Base-by-base conservation (phyloP, 2,329 filamentous ascomycete species). In the Colletotrichum sp. region DNA sequence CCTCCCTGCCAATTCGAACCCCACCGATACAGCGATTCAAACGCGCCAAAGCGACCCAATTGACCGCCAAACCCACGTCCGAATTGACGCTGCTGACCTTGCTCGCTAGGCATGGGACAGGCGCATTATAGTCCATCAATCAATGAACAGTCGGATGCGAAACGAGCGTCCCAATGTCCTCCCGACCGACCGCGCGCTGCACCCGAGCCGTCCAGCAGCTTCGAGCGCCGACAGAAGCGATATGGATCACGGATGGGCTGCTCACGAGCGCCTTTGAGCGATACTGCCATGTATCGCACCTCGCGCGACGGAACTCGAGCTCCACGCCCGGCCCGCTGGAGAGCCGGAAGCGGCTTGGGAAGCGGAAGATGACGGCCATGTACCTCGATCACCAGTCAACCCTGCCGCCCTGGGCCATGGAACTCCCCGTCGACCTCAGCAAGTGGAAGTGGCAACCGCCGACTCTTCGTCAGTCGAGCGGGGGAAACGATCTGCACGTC, bases 201-300 rank as follows among this genome's bases (percentile, higher is more conserved):
- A 87, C 85, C 80, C 85, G 87, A 84, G 87, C 85, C 82, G 85
- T 87, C 79, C 86, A 86, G 75, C 69, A 63, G 59, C 79, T 87
- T 56, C 77, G 81, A 58, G 78, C 84, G 24, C 79, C 85, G 13
- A 78, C 78, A 73, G 88, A 90, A 67, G 83, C 85, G 58, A 80
- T 92, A 78, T 93, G 92, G 90, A 87, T 93, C 76, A 88, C 89
- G 34, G 92, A 94, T 78, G 86, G 90, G 61, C 78, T 89, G 28
- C 86, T 94, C 16, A 82, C 84, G 28, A 82, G 84, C 68, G 87
- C 88, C 4, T 90, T 92, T 78, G 85, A 87, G 62, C 84, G 86
- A 21, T 89, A 86, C 79, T 85, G 81, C 67, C 77, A 79, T 52
- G 75, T 81, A 2, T 84, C 83, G 9, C 74, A 75, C 48, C 59